Conservation (phyloP, 1,139 yeast species). For the Diutina rugosa region DNA sequence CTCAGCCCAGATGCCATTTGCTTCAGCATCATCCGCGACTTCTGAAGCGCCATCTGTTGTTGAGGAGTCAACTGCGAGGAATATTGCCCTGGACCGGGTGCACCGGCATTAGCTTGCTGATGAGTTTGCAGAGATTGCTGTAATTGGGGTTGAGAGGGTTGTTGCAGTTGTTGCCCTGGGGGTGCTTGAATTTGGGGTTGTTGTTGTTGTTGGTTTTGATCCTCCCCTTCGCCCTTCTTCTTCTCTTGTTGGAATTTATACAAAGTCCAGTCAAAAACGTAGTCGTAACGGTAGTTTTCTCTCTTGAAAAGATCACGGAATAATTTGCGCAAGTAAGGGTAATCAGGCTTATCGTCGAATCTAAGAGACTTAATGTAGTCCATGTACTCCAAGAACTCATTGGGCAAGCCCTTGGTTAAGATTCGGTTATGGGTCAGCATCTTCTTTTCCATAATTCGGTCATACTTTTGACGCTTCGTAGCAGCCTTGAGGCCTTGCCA, state of each 20-base stretch:
- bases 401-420: slow-evolving; percentile 83
- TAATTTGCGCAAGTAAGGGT: slow-evolving; percentile 75
- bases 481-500: slow-evolving; percentile 99
- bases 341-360: slow-evolving; percentile 95
- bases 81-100: background rate
- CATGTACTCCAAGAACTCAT: slow-evolving; percentile 80
- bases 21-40: background rate
- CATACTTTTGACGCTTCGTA: slow-evolving; percentile 93
- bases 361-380: slow-evolving; percentile 81
- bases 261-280: slow-evolving; percentile 94
- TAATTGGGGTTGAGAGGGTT: background rate
- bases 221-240: slow-evolving; percentile 15
- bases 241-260: slow-evolving; percentile 63
- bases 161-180: background rate
- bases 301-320: slow-evolving; percentile 83
- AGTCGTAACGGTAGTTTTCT: slow-evolving; percentile 86
- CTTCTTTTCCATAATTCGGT: slow-evolving; percentile 92
- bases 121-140: background rate
- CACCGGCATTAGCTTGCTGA: background rate
- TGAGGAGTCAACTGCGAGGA: background rate
- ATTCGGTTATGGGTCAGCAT: slow-evolving; percentile 86
- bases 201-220: background rate
- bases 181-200: background rate
- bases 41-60: background rate
- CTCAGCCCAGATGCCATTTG: background rate